Evolutionary conservation across 352 stramenopile species (phyloP), one percentile per base, ranked within the genome.

Genomic region (Phytopythium kandeliae): DNA sequence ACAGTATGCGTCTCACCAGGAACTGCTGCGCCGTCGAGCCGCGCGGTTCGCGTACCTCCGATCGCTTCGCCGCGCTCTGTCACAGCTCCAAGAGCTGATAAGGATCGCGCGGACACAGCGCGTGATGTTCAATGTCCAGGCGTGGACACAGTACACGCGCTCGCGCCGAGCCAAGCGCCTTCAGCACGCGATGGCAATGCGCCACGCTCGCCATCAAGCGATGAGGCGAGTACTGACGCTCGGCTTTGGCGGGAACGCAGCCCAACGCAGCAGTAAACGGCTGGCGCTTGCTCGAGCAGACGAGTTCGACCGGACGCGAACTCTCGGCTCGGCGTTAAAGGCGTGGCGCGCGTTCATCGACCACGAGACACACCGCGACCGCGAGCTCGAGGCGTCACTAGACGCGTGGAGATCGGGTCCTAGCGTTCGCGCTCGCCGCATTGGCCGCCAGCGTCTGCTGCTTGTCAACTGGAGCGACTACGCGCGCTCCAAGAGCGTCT

Each of bases 11-110:
- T 46, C 54, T 30, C 44, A 24, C 4, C 51, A 40, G 28, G 65
- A 74, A 26, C 55, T 55, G 26, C 46, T 59, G 35, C 59, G 65
- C 4, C 58, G 65, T 19, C 53, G 52, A 11, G 62, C 65, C 35
- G 62, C 67, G 28, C 65, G 62, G 31, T 48, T 55, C 21, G 36
- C 54, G n/a, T 74, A 74, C 48, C 47, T 66, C 22, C 43, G 33
- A 7, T 31, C 63, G 33, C 41, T 74, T 26, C 40, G 40, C 4
- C 59, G 58, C 16, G 61, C 40, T 24, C 44, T 65, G 22, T 26
- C 48, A 37, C 37, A 52, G 17, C 42, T 67, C 24, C 43, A 57
- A 8, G 51, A 19, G n/a, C 61, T 70, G 51, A 50, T 58, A n/a
- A 48, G n/a, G n/a, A n/a, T n/a, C n/a, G 51, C 11, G 44, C 52